Evolutionary conservation across 164 flowering plant species (phyloP), one percentile per base, ranked within the genome.

Genomic region (Platanus orientalis): DNA sequence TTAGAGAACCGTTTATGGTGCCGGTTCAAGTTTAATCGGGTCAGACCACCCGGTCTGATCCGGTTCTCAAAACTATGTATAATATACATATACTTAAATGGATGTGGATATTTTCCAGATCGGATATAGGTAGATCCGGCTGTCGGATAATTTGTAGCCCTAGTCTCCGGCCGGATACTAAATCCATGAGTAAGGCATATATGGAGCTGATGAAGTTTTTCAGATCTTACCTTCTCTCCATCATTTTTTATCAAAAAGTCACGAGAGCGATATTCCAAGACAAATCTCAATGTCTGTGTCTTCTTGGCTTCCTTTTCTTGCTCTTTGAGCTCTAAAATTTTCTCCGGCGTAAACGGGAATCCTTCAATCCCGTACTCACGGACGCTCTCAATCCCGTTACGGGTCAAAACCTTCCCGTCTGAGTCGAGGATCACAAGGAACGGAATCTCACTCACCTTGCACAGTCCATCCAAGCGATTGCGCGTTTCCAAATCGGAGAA

Each of bases 401-500:
- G 71, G 20, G 57, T 79, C 57, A 73, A 21, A 54, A 86, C 71
- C 58, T 73, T 76, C 1, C 92, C 90, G 16, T 54, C 34, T 20
- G 61, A 77, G 65, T 74, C 90, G 16, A 90, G 66, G 61, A 88
- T 64, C 21, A 81, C 86, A 51, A 88, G 84, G 48, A 64, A 70
- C 14, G 94, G 97, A 19, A 90, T 80, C 5, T 82, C 86, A 16
- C 17, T 64, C 49, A 88, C 86, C 20, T 69, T 28, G 54, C 84
- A 90, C 58, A 75, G 20, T 26, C 68, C 49, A 23, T 76, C 47
- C 32, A 90, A 55, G 11, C 36, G 32, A 1, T 75, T 65, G 1
- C 81, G 83, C 0, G 67, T 74, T 12, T 71, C 79, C 1, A 79
- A 79, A 70, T 90, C 92, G 26, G 86, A 78, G 66, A 80, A 88